Evolutionary conservation across 2,329 filamentous ascomycete genomes (phyloP).

Genomic region (Aspergillus sp.): DNA sequence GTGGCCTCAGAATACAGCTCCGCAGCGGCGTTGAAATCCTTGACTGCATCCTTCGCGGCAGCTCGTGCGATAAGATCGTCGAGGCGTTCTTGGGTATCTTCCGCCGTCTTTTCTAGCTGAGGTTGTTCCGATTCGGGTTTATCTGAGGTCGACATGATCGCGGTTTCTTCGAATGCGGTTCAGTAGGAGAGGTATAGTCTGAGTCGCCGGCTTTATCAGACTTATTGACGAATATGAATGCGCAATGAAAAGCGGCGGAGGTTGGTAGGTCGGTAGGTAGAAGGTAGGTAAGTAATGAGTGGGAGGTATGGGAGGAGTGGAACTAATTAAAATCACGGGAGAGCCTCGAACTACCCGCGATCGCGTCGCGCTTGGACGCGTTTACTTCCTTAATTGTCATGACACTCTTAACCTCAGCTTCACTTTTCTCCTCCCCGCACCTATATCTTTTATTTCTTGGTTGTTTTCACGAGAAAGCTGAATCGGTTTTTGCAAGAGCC

Average conservation of each 20-base stretch:
- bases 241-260: not conserved
- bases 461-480: too few relatives aligned
- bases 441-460: too few relatives aligned
- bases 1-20: slow-evolving; percentile 87
- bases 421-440: too few relatives aligned
- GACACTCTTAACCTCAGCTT: too few relatives aligned
- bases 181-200: not conserved
- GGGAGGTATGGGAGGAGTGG: not conserved
- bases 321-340: not conserved
- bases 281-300: not conserved
- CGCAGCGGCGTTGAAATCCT: slow-evolving; percentile 80
- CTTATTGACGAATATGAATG: not conserved
- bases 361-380: not conserved
- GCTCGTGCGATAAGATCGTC: slow-evolving; percentile 77
- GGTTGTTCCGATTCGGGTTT: slow-evolving; percentile 9
- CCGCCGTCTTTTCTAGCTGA: slow-evolving; percentile 15
- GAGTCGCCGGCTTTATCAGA: not conserved
- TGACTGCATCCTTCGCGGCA: slow-evolving; percentile 80
- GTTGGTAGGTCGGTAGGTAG: not conserved
- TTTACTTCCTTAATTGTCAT: not conserved
- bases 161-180: not conserved
- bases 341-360: not conserved
- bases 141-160: not conserved
- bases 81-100: slow-evolving; percentile 60
- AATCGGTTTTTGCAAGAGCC: too few relatives aligned